phyloP scores from a whole-genome alignment of 345 rosid species.

The Erysimum cheiranthoides region DNA sequence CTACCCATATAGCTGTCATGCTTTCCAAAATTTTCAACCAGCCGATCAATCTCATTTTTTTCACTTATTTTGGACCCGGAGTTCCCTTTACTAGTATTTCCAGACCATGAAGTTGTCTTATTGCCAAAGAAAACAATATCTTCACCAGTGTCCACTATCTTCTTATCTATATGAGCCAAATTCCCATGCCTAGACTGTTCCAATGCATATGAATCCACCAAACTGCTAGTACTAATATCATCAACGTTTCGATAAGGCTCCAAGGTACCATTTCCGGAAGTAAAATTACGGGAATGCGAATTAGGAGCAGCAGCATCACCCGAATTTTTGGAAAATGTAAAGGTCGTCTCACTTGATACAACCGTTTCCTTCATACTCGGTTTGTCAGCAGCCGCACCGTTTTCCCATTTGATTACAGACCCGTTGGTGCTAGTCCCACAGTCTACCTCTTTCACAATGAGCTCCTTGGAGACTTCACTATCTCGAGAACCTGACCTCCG shows the following conservation, averaged over 20 bases:
- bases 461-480: slow-evolving; percentile 73
- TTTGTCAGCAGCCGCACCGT: slow-evolving; percentile 53
- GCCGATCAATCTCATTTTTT: slow-evolving; percentile 54
- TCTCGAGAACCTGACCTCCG: slow-evolving; percentile 53
- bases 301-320: slow-evolving; percentile 62
- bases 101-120: slow-evolving; percentile 63
- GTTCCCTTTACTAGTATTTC: slow-evolving; percentile 57
- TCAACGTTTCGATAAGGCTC: slow-evolving; percentile 53
- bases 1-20: slow-evolving; percentile 50
- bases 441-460: slow-evolving; percentile 89
- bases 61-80: slow-evolving; percentile 50
- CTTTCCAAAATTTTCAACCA: slow-evolving; percentile 43
- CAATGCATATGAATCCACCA: slow-evolving; percentile 44
- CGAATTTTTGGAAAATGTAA: slow-evolving; percentile 60
- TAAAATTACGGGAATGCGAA: slow-evolving; percentile 62
- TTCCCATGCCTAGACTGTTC: slow-evolving; percentile 51
- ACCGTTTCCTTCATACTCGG: slow-evolving; percentile 51
- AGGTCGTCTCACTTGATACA: slow-evolving; percentile 53
- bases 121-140: slow-evolving; percentile 61
- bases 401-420: slow-evolving; percentile 65
- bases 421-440: slow-evolving; percentile 72
- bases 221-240: slow-evolving; percentile 42
- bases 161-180: slow-evolving; percentile 48
- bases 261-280: slow-evolving; percentile 54
- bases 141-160: slow-evolving; percentile 60